These are phyloP conservation scores for Stephania yunnanensis DNA, from an alignment of 164 flowering plant genomes.

Conservation along the genomic window DNA sequence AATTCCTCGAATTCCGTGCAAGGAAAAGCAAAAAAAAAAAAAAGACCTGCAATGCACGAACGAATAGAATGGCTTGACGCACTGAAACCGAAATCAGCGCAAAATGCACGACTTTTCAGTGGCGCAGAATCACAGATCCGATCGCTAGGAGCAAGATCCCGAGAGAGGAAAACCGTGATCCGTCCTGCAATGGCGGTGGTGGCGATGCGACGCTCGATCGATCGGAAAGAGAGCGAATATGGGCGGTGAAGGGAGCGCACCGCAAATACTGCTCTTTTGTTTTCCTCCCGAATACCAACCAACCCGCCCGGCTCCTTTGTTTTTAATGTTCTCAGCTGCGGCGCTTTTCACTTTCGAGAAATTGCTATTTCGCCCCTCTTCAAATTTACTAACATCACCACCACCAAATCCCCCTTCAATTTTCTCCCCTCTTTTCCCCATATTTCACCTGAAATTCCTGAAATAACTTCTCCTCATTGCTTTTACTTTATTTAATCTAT, in stretches of 20 bases:
- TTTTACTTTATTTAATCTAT: too few species aligned
- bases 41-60: not conserved
- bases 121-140: conserved; percentile 11
- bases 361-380: not conserved
- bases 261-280: too few species aligned
- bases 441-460: too few species aligned
- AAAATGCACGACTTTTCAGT: not conserved
- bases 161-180: not conserved
- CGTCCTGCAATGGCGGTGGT: not conserved
- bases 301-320: not conserved
- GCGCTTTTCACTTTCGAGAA: not conserved
- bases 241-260: not conserved
- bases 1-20: conserved; percentile 10
- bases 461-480: too few species aligned
- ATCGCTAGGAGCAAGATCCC: not conserved
- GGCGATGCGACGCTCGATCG: not conserved
- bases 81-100: conserved; percentile 35
- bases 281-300: too few species aligned
- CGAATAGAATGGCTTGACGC: conserved; percentile 19
- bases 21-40: not conserved
- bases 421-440: too few species aligned
- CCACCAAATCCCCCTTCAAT: too few species aligned
- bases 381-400: too few species aligned
- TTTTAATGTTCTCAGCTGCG: not conserved
- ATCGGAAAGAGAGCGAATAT: not conserved